Evolutionary conservation across 768 basidiomycete genomes (phyloP), one percentile per base, ranked within the genome.

Genomic region (Trametes coccinea): DNA sequence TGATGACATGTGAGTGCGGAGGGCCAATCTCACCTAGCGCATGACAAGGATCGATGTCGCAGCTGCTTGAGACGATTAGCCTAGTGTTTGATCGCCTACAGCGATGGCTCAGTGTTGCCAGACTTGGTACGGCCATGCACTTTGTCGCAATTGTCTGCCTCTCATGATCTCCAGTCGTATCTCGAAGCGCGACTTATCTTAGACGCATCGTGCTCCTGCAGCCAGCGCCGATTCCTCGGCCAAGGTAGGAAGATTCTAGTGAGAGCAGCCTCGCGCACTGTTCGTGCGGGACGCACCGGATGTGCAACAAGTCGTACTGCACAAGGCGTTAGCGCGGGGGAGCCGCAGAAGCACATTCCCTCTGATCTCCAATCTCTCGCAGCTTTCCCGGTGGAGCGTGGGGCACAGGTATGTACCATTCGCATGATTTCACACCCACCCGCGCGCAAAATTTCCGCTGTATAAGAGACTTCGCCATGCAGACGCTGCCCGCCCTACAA

Each of bases 311-410:
- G 16, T 50, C 17, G 59, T 10, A 10, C 44, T n/a, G 51, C 14
- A 30, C 41, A 47, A 40, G 54, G 54, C 14, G 1, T 54, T 34
- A 29, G 53, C 60, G 54, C 47, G 48, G 44, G 7, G 47, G 53
- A 53, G 55, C 53, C 40, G 37, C 49, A 61, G 49, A 56, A 46
- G 46, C 55, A 46, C 49, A 17, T 31, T 40, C 27, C 51, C 56
- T 56, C 56, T 57, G 61, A 62, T 58, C 56, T 57, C 49, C 50
- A 27, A 62, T 62, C 61, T 58, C 14, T 60, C 46, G 33, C 59
- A 60, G 45, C 34, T 37, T 34, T 43, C 34, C 33, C 27, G 37
- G 59, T 60, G 59, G 59, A 60, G 59, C 59, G 59, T 49, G 53
- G 45, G 45, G 59, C 59, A 60, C 59, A 60, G 52, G 53, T 54